phyloP scores from a whole-genome alignment of 345 rosid genomes.

The Abelmoschus esculentus region DNA sequence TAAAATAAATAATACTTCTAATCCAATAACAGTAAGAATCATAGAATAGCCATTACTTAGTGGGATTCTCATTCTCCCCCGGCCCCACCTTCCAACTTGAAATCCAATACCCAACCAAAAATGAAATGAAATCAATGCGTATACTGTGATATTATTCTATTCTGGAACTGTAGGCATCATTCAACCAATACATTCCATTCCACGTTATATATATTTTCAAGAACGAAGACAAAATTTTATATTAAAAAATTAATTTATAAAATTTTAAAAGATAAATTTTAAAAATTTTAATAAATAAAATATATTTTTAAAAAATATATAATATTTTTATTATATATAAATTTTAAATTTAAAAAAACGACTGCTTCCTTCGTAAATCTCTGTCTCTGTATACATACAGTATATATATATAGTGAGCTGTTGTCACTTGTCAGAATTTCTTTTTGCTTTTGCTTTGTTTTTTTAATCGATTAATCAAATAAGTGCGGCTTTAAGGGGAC shows the following conservation, averaged over 20 bases:
- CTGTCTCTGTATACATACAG: no score
- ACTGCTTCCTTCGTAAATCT: no score
- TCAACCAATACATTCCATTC: neutral
- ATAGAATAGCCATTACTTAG: neutral
- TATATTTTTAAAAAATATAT: no score
- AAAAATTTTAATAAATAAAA: no score
- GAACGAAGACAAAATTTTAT: no score
- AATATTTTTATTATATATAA: no score
- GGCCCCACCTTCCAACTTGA: neutral
- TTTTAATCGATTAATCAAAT: neutral
- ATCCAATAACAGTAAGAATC: neutral
- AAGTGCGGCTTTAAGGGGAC: neutral
- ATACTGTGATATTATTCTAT: neutral
- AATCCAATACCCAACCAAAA: neutral
- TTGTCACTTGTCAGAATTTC: conserved; percentile 8
- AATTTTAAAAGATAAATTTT: no score
- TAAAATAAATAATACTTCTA: neutral
- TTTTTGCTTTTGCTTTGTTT: neutral
- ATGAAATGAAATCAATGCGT: neutral
- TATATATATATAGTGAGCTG: neutral
- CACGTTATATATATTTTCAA: no score
- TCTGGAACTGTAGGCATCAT: neutral
- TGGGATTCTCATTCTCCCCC: neutral
- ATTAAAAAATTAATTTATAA: no score
- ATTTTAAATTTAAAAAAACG: no score